Evolutionary conservation across 106 monocot species (phyloP), one percentile per base, ranked within the genome.

Genomic region (Phalaenopsis equestris): DNA sequence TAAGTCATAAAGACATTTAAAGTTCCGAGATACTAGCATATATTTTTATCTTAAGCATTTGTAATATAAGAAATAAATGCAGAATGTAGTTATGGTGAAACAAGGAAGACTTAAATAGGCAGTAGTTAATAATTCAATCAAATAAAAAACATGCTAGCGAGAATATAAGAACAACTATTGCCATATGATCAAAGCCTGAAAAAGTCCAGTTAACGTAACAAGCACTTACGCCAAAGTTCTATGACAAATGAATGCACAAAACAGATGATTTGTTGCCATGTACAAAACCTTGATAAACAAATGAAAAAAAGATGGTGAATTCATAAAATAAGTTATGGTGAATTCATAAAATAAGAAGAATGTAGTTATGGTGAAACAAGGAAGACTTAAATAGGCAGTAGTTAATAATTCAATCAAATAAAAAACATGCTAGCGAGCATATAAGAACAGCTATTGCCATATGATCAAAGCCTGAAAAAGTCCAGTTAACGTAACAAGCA

Each of bases 91-190:
- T 61, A 19, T 61, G 61, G 61, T 61, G 61, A 61, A 61, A 21
- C 61, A 5, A 16, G 8, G 70, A 39, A 36, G 12, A 39, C 12
- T 70, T 15, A 39, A 2, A 14, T 70, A 3, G 70, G 15, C 36
- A 39, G 0, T 23, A 39, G 38, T 70, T 39, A 30, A 14, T 39
- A 70, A 37, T 70, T 39, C 14, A 39, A 39, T 70, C 70, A 70
- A 70, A 70, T 70, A 10, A 70, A 70, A 61, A 70, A 39, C 70
- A 70, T 70, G 64, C 64, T 65, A 70, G 12, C 38, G 7, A 70
- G 14, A 15, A 39, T 14, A 70, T 39, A 70, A 70, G 70, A 1
- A 39, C 14, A 70, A 39, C 36, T 36, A 19, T 70, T 41, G 16
- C 14, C 36, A 70, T 70, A 12, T 39, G 5, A 30, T 30, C 38